These are phyloP conservation scores for Juncus effusus DNA, from an alignment of 176 grass and related monocot species.

Conservation along the genomic window DNA sequence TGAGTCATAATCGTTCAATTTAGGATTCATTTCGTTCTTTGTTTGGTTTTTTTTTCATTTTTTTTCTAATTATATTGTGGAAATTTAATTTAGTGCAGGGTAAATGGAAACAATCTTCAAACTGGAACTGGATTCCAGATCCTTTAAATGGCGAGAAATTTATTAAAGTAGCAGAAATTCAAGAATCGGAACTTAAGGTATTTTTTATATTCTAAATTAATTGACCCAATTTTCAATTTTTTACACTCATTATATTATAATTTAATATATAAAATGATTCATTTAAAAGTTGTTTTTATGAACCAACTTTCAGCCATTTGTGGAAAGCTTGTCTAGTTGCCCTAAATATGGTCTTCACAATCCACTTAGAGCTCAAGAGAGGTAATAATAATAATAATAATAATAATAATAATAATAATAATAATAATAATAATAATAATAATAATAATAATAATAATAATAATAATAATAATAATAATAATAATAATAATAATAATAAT, in stretches of 20 bases:
- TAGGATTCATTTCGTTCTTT: background rate
- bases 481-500: constrained; percentile 24
- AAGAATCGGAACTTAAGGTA: constrained; percentile 77
- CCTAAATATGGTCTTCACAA: constrained; percentile 97
- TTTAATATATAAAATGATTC: too few relatives aligned
- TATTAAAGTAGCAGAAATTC: constrained; percentile 76
- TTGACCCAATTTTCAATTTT: background rate
- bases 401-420: background rate
- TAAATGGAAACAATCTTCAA: constrained; percentile 55
- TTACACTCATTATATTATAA: too few relatives aligned
- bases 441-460: constrained; percentile 5
- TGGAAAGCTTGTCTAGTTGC: constrained; percentile 77
- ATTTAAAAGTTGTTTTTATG: constrained; percentile 17
- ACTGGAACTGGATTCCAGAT: constrained; percentile 71
- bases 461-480: constrained; percentile 7
- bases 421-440: constrained; percentile 2
- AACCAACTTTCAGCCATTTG: constrained; percentile 60
- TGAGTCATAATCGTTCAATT: background rate
- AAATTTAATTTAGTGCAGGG: constrained; percentile 68
- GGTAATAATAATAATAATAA: constrained; percentile 28
- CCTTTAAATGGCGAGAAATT: constrained; percentile 85
- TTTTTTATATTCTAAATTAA: background rate
- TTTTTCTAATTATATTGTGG: background rate
- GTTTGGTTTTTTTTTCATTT: too few relatives aligned
- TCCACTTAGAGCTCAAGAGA: constrained; percentile 78